phyloP scores from a whole-genome alignment of 768 basidiomycete species.

The Lactifluus pinguis region DNA sequence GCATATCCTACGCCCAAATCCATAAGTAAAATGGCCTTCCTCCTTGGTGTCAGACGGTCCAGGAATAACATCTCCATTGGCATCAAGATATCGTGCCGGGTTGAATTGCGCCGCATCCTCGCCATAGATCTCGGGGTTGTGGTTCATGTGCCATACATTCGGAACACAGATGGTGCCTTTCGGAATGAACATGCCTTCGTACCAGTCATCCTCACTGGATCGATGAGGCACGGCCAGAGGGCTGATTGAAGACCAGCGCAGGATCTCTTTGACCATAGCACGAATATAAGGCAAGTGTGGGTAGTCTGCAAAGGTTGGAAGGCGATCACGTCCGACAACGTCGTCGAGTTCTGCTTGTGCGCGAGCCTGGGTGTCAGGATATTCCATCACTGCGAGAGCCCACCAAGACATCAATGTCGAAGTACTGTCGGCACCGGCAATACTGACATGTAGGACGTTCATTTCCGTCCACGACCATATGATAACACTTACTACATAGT shows the following conservation, averaged over 20 bases:
- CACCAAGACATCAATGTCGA: neutral
- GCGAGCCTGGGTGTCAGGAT: neutral
- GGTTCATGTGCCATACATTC: neutral
- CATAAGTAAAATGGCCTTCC: constrained; percentile 22
- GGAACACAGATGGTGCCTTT: neutral
- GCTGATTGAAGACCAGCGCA: neutral
- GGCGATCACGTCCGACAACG: neutral
- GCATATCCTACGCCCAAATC: constrained; percentile 22
- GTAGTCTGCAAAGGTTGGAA: too few species aligned
- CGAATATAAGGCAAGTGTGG: too few species aligned
- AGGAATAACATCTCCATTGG: neutral
- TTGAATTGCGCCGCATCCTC: neutral
- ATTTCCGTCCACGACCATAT: neutral
- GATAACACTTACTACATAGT: neutral
- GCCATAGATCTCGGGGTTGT: neutral
- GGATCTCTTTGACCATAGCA: neutral
- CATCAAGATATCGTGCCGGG: neutral
- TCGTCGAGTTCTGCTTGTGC: neutral
- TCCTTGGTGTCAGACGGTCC: constrained; percentile 21
- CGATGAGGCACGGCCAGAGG: too few species aligned
- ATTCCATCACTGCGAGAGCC: neutral
- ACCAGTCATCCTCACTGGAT: too few species aligned
- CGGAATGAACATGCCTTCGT: too few species aligned
- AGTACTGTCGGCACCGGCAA: neutral
- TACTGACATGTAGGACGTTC: neutral